A percentile compares a stretch with the other conserved stretches of the same genome.
Evolutionary conservation across 306 rosid genomes (phyloP).

Genomic region (Cucurbita argyrosperma): DNA sequence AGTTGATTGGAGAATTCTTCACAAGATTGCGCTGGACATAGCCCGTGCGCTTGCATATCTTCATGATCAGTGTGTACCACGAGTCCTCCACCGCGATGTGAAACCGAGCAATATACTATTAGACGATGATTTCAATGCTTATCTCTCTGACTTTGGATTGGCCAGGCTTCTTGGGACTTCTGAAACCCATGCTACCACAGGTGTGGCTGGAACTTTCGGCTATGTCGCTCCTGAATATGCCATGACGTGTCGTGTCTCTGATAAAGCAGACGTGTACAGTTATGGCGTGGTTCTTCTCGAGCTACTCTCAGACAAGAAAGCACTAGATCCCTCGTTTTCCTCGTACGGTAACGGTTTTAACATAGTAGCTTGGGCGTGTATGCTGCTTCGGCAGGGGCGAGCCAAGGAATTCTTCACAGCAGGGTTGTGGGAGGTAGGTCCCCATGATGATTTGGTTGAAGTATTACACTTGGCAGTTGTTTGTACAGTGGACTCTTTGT

Average conservation of each 20-base stretch:
- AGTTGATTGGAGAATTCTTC: slow-evolving; percentile 82
- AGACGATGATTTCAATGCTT: slow-evolving; percentile 77
- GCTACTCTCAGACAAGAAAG: slow-evolving; percentile 84
- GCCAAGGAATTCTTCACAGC: slow-evolving; percentile 76
- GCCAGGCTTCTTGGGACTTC: slow-evolving; percentile 91
- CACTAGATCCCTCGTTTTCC: slow-evolving; percentile 82
- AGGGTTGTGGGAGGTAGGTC: slow-evolving; percentile 81
- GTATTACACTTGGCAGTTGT: slow-evolving; percentile 78
- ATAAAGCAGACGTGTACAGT: slow-evolving; percentile 89
- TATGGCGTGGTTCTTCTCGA: slow-evolving; percentile 96
- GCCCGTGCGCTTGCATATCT: slow-evolving; percentile 83
- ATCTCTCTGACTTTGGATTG: slow-evolving; percentile 85
- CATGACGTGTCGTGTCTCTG: slow-evolving; percentile 95
- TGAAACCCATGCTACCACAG: slow-evolving; percentile 94
- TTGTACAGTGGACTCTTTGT: slow-evolving; percentile 76
- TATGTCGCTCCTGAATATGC: slow-evolving; percentile 96
- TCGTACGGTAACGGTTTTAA: slow-evolving; percentile 81
- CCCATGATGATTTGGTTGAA: slow-evolving; percentile 70
- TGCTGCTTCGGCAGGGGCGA: slow-evolving; percentile 73
- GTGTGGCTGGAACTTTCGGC: slow-evolving; percentile 94
- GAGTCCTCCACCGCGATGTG: slow-evolving; percentile 88
- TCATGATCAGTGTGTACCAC: slow-evolving; percentile 83
- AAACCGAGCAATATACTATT: slow-evolving; percentile 87
- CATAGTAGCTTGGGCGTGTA: slow-evolving; percentile 80
- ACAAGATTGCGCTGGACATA: slow-evolving; percentile 87